Base-by-base conservation (phyloP, 2,329 filamentous ascomycete genomes). In the Aspergillus piperis region DNA sequence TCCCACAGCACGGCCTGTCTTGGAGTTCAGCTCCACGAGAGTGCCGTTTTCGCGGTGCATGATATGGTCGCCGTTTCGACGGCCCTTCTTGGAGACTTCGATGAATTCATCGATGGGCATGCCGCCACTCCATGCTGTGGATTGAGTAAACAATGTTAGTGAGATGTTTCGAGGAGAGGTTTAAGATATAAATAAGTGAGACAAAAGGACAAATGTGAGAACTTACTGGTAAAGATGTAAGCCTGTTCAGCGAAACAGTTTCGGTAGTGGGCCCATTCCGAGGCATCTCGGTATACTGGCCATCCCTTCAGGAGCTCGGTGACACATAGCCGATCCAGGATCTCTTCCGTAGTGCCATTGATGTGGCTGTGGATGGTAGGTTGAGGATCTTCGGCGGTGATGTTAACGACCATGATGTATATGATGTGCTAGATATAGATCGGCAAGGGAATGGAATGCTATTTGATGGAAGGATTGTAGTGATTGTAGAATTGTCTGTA, bases 71-170 rank as follows among this genome's bases (percentile, higher is more conserved):
- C 53, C 53, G 10, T 55, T 55, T 23, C 53, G 53, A 8, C 53
- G 53, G 39, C 53, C 53, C 17, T 44, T 55, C 11, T 55, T 55
- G 13, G 53, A 55, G 23, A 55, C 53, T 47, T 47, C 53, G 15
- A 55, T 55, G 41, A 55, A 55, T 6, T 55, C 53, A 11, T 55
- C 53, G n/a, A 55, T 55, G 10, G 53, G 53, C 53, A 55, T 55
- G 3, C 53, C 53, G 3, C 53, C 53, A 4, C 53, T 55, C 53
- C 53, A 55, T 21, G 53, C 53, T 55, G 19, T 1, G 15, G 2
- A 8, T 15, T 36, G n/a, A n/a, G 8, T 11, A 3, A 23, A 23
- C 1, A 7, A 10, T 21, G 10, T 50, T 32, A 27, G 42, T 8
- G 7, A 32, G 15, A 2, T 15, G 11, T 21, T 44, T 15, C 1